Conservation (phyloP, 345 rosid species). For the Aquilaria sinensis region DNA sequence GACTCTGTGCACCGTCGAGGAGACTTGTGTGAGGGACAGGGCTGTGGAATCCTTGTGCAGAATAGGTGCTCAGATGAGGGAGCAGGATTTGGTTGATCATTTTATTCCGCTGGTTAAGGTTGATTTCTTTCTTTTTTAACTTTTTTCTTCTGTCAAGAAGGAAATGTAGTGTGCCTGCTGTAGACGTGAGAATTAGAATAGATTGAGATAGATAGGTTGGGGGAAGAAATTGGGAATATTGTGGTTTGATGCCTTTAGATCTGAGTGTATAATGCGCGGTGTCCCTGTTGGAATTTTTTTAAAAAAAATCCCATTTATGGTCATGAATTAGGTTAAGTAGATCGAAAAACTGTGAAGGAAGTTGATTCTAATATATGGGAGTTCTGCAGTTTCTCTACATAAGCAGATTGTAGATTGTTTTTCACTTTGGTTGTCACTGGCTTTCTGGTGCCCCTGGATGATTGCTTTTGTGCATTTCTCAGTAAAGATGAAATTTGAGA, state of each 20-base stretch:
- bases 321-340: too few species aligned
- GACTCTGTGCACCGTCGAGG: conserved; percentile 65
- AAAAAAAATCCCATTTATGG: too few species aligned
- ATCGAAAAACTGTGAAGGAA: too few species aligned
- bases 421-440: too few species aligned
- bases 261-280: neutral
- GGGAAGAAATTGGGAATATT: neutral
- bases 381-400: too few species aligned
- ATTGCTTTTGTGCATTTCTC: too few species aligned
- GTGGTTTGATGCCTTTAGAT: neutral
- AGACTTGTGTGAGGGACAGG: conserved; percentile 72
- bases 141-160: neutral
- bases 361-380: too few species aligned
- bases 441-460: too few species aligned
- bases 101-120: conserved; percentile 68
- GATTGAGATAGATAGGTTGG: neutral
- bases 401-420: too few species aligned
- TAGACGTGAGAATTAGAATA: neutral
- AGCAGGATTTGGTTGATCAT: conserved; percentile 56
- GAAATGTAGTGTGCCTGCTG: neutral
- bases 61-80: conserved; percentile 73
- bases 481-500: too few species aligned
- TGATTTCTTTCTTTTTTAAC: conserved; percentile 1
- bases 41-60: conserved; percentile 64
- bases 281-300: neutral